Evolutionary conservation across 23 red algal species (phyloP).

Genomic region (Agarophyton chilense): DNA sequence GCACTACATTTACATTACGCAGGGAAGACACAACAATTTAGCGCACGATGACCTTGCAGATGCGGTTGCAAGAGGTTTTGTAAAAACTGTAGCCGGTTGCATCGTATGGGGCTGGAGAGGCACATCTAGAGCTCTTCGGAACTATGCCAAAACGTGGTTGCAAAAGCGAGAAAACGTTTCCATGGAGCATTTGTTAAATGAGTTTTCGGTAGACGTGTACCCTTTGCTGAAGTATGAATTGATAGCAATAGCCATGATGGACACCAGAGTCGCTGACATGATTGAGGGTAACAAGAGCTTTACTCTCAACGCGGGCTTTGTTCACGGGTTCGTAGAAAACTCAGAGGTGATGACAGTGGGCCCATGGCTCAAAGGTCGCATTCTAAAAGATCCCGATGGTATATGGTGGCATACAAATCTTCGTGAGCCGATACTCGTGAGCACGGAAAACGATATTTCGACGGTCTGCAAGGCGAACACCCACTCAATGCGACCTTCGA

Average conservation of each 20-base stretch:
- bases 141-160: background rate
- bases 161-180: background rate
- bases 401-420: background rate
- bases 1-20: background rate
- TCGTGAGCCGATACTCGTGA: background rate
- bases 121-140: background rate
- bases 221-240: background rate
- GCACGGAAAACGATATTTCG: background rate
- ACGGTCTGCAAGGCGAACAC: background rate
- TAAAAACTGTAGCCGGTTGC: background rate
- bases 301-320: background rate
- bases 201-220: background rate
- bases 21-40: slow-evolving; percentile 2
- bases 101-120: background rate
- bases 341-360: background rate
- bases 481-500: background rate
- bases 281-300: slow-evolving; percentile 2
- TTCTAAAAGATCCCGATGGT: background rate
- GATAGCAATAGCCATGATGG: background rate
- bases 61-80: background rate
- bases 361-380: background rate
- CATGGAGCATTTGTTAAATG: background rate
- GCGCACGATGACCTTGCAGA: background rate
- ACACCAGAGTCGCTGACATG: background rate
- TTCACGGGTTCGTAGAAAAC: background rate